phyloP scores from a whole-genome alignment of 495 filamentous ascomycete species.

The Corynascus novoguineensis region DNA sequence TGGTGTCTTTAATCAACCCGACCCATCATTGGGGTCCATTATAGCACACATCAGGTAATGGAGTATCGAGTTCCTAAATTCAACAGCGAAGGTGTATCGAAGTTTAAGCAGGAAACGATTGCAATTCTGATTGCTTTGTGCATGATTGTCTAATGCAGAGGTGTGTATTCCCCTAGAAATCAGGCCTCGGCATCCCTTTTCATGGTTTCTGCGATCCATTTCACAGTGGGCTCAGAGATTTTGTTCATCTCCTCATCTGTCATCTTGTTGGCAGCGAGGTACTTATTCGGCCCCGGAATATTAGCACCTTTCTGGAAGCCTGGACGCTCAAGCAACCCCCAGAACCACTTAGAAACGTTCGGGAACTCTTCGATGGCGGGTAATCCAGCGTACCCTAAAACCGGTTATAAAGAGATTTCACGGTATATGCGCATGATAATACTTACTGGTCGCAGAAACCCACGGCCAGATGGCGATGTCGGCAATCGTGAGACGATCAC shows the following conservation, averaged over 20 bases:
- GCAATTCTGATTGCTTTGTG: not conserved
- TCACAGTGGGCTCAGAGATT: not conserved
- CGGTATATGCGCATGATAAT: not conserved
- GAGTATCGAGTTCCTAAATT: not conserved
- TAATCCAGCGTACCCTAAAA: not conserved
- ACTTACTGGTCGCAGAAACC: not conserved
- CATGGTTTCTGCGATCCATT: not conserved
- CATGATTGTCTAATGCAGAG: not conserved
- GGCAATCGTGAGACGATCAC: not conserved
- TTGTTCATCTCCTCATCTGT: not conserved
- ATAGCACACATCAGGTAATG: too few species aligned
- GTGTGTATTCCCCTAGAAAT: too few species aligned
- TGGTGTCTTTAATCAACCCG: too few species aligned
- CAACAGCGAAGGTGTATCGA: not conserved
- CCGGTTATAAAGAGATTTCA: not conserved
- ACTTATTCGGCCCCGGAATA: not conserved
- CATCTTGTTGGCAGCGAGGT: not conserved
- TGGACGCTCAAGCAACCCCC: not conserved
- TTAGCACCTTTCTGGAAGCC: not conserved
- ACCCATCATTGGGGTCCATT: too few species aligned
- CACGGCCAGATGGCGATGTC: not conserved
- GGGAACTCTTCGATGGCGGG: not conserved
- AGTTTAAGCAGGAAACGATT: not conserved
- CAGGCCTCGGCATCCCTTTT: not conserved
- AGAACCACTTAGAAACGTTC: not conserved